phyloP scores from a whole-genome alignment of 2,329 filamentous ascomycete genomes.

The Colletotrichum acutatum region DNA sequence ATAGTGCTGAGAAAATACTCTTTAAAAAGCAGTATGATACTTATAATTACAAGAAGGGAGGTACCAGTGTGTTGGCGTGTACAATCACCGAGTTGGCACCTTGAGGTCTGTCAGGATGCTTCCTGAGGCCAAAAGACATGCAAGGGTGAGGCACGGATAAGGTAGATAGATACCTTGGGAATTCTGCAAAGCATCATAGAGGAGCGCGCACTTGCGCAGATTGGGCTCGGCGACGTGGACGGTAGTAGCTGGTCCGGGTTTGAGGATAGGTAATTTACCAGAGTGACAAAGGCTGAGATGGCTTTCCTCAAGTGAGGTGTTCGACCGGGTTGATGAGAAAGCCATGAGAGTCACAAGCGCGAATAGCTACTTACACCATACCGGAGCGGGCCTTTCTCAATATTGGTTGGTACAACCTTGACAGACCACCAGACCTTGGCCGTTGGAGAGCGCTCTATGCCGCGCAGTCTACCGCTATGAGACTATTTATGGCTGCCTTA shows the following conservation, averaged over 20 bases:
- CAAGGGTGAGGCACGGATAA: not conserved
- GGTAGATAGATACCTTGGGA: not conserved
- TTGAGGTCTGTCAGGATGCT: not conserved
- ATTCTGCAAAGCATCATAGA: not conserved
- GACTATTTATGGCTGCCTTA: too few relatives aligned
- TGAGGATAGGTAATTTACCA: too few relatives aligned
- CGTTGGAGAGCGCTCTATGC: too few relatives aligned
- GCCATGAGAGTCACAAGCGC: not conserved
- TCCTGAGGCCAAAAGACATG: not conserved
- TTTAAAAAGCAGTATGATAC: too few relatives aligned
- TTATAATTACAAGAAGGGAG: too few relatives aligned
- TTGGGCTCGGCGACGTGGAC: not conserved
- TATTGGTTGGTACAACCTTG: not conserved
- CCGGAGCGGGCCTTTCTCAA: not conserved
- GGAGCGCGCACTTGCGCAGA: slow-evolving; percentile 5
- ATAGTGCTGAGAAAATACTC: too few relatives aligned
- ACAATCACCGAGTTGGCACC: not conserved
- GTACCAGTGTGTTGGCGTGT: too few relatives aligned
- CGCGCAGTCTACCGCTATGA: too few relatives aligned
- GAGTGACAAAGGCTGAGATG: too few relatives aligned
- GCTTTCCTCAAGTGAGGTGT: too few relatives aligned
- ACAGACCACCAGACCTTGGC: too few relatives aligned
- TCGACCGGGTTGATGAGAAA: too few relatives aligned
- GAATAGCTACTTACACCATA: not conserved
- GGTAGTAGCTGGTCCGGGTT: not conserved